Evolutionary conservation across 129 eudicot species (phyloP), one percentile per base, ranked within the genome.

Genomic region (Scalesia atractyloides): DNA sequence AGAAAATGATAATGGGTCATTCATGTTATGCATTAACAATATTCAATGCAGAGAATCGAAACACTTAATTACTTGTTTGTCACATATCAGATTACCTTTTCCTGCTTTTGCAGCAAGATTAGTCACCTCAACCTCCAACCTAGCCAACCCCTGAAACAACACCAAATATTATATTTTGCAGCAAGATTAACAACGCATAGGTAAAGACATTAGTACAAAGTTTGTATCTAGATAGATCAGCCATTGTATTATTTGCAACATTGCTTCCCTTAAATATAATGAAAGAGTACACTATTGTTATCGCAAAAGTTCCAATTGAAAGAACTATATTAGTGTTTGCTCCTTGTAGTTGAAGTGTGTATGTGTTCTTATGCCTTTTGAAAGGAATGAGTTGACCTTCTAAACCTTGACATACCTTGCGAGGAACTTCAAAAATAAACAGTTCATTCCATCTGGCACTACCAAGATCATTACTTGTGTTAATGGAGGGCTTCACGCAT

Each of bases 81-180:
- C 10, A 74, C 0, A 66, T n/a, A 30, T 57, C 34, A 26, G 39
- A 44, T 64, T 81, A 95, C 99, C 99, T 95, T 95, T 95, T 80
- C 99, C 99, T 33, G 99, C 99, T 82, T 95, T 95, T 37, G 99
- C 99, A 39, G 94, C 89, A 83, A 95, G 96, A 81, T 95, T 90
- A 56, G 99, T 95, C 76, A 95, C 96, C 76, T 95, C 97, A 75
- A 95, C 91, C 81, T 95, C 99, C 84, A 95, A 75, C 82, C 82
- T 88, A 74, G 99, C 99, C 44, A 71, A 49, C 39, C 97, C 99
- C 99, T 95, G 82, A 62, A 63, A 66, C 71, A 79, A 56, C 62
- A 33, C 10, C 44, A 20, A 26, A 36, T n/a, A 18, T 24, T 3
- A 68, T 18, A 33, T 73, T 22, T 22, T 22, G 26, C 26, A 22